phyloP scores from a whole-genome alignment of 2,329 filamentous ascomycete genomes.

The Ophiostoma tasmaniense region DNA sequence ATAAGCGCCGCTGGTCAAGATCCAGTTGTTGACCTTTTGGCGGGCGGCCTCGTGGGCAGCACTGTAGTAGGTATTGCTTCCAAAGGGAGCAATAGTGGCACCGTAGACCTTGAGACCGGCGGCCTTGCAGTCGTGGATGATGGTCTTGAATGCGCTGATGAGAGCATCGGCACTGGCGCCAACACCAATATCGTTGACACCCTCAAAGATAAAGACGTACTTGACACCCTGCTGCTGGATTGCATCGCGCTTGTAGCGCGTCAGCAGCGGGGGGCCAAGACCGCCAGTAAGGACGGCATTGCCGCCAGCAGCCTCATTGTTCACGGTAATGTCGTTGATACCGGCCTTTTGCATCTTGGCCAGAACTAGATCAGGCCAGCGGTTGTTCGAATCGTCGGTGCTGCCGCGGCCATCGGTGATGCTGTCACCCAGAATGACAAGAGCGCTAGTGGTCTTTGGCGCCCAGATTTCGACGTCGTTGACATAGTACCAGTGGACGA shows the following conservation, averaged over 20 bases:
- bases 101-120: conserved; percentile 50
- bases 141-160: conserved; percentile 50
- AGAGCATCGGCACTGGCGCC: conserved; percentile 40
- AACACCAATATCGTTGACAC: conserved; percentile 49
- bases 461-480: neutral
- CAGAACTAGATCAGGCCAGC: neutral
- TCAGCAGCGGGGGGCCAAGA: neutral
- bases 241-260: neutral
- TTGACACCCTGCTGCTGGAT: neutral
- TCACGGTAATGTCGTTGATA: neutral
- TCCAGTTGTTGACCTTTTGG: neutral
- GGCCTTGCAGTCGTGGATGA: conserved; percentile 45
- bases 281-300: neutral
- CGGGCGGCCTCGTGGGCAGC: neutral
- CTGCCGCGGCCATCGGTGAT: neutral
- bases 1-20: neutral
- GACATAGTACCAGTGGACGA: neutral
- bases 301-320: neutral
- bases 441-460: neutral
- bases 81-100: conserved; percentile 59
- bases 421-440: neutral
- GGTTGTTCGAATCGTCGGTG: neutral
- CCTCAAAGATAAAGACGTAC: neutral
- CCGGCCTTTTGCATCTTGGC: neutral
- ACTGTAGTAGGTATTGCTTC: neutral